Conservation (phyloP, 495 filamentous ascomycete species). For the Lasiosphaeriaceae sp. region DNA sequence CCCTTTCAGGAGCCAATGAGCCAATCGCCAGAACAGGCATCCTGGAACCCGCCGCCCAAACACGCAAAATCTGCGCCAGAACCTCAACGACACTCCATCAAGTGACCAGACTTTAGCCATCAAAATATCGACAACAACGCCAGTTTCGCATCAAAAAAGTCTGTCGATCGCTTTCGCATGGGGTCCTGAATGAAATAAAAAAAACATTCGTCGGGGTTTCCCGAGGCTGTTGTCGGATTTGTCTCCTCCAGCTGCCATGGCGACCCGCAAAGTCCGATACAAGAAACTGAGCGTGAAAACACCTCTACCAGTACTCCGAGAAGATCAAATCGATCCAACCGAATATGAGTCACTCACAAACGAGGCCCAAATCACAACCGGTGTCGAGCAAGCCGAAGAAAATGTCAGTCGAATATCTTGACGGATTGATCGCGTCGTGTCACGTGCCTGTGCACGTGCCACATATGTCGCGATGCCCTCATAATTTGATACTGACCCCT, state of each 20-base stretch:
- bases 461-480: constrained; percentile 22
- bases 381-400: constrained; percentile 95
- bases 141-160: constrained; percentile 53
- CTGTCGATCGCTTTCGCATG: constrained; percentile 53
- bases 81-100: constrained; percentile 66
- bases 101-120: constrained; percentile 50
- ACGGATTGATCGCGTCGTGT: constrained; percentile 34
- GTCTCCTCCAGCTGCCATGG: constrained; percentile 52
- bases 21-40: constrained; percentile 26
- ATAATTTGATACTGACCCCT: constrained; percentile 28
- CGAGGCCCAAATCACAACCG: constrained; percentile 78
- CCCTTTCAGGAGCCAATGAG: constrained; percentile 28
- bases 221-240: constrained; percentile 39
- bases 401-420: constrained; percentile 68
- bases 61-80: constrained; percentile 46
- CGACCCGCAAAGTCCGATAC: constrained; percentile 70
- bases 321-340: constrained; percentile 81
- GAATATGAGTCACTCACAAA: constrained; percentile 53
- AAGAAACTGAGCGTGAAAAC: constrained; percentile 91
- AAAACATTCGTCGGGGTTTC: constrained; percentile 45
- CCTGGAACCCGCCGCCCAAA: constrained; percentile 28
- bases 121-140: constrained; percentile 53
- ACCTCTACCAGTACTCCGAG: constrained; percentile 76
- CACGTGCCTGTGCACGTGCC: constrained; percentile 56
- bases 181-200: constrained; percentile 44